Conservation (phyloP, 768 basidiomycete species). For the Botryobasidium botryosum region DNA sequence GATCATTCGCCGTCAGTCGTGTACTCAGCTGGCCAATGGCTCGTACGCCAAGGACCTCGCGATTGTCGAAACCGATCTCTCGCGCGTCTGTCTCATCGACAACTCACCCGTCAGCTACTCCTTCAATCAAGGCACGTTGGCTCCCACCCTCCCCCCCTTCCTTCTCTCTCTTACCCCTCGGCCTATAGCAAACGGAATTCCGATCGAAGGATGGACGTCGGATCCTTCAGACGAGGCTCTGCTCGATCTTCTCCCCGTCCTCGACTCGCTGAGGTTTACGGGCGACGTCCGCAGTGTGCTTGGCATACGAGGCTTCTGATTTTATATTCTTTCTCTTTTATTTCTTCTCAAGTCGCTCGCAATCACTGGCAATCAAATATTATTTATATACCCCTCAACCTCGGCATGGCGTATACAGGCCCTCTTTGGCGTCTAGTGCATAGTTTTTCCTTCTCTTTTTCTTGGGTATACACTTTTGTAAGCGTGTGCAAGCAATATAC, state of each 20-base stretch:
- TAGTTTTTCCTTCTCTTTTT: too few relatives aligned
- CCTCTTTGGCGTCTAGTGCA: too few relatives aligned
- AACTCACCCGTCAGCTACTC: slow-evolving; percentile 90
- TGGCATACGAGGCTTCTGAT: slow-evolving; percentile 31
- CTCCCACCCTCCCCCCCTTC: not conserved
- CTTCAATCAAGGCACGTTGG: slow-evolving; percentile 66
- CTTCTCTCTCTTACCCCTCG: not conserved
- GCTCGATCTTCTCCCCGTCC: slow-evolving; percentile 84
- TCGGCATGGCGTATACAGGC: too few relatives aligned
- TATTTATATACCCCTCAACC: too few relatives aligned
- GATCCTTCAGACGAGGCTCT: slow-evolving; percentile 94
- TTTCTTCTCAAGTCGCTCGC: too few relatives aligned
- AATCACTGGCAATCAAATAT: too few relatives aligned
- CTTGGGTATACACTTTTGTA: too few relatives aligned
- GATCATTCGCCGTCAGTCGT: slow-evolving; percentile 39
- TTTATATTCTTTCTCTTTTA: slow-evolving; percentile 1
- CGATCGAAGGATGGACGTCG: slow-evolving; percentile 98
- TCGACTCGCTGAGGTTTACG: slow-evolving; percentile 92
- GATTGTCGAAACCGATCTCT: slow-evolving; percentile 73
- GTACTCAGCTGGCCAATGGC: slow-evolving; percentile 81
- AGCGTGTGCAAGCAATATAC: too few relatives aligned
- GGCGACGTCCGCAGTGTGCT: slow-evolving; percentile 86
- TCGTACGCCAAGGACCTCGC: slow-evolving; percentile 89
- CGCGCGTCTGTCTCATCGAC: slow-evolving; percentile 88
- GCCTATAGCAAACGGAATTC: slow-evolving; percentile 80